Percentiles rank a stretch among this genome's conserved stretches.
Conservation (phyloP, 1,284 basidiomycete species). For the Wallemia ichthyophaga region DNA sequence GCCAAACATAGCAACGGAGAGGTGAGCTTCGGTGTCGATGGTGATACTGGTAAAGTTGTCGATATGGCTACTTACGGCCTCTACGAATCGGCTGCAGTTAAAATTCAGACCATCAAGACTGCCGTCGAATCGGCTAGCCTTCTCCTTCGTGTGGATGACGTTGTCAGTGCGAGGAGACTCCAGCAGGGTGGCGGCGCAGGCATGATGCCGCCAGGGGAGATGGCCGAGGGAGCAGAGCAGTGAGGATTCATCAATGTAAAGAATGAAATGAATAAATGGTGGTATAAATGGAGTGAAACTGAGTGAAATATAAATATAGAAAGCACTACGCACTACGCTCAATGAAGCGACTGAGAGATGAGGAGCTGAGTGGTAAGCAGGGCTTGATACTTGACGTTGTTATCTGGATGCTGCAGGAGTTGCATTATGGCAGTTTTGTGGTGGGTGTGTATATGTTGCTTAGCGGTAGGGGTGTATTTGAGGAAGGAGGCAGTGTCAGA, state of each 20-base stretch:
- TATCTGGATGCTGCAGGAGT: neutral
- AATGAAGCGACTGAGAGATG: neutral
- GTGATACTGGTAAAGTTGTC: conserved; percentile 74
- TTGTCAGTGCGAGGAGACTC: conserved; percentile 44
- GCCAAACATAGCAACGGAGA: conserved; percentile 85
- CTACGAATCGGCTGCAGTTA: conserved; percentile 84
- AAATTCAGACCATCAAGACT: conserved; percentile 93
- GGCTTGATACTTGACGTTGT: neutral
- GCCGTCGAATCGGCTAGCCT: conserved; percentile 33
- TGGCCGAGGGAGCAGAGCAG: neutral
- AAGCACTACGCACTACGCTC: too few species aligned
- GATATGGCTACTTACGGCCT: conserved; percentile 87
- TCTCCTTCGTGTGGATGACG: conserved; percentile 59
- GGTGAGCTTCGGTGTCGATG: conserved; percentile 71
- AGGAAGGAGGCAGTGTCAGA: neutral
- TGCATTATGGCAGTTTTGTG: neutral
- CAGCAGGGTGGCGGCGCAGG: neutral
- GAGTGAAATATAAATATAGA: too few species aligned
- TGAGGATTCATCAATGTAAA: neutral
- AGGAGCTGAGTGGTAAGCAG: neutral
- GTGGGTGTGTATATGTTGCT: neutral
- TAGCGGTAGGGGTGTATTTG: neutral
- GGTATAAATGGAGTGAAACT: neutral
- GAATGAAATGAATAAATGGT: neutral
- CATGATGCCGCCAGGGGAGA: neutral